Conservation (phyloP, 1,284 basidiomycete genomes). For the Somion occarium region DNA sequence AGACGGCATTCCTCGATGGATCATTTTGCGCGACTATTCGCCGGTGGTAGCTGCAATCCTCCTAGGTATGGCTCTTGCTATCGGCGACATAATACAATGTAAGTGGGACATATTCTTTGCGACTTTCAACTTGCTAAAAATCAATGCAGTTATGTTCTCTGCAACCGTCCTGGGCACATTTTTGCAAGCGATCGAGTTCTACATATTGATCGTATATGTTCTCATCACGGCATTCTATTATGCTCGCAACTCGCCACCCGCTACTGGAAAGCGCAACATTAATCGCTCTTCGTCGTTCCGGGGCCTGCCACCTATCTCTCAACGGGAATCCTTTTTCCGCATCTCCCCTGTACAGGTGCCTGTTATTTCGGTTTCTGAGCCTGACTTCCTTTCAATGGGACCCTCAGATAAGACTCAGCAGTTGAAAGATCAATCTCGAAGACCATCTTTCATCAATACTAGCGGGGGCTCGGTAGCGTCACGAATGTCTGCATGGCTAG, state of each 20-base stretch:
- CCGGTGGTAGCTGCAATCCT: conserved; percentile 48
- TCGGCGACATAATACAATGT: conserved; percentile 59
- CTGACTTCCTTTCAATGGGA: conserved; percentile 15
- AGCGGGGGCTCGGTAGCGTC: background rate
- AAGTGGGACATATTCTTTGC: conserved; percentile 26
- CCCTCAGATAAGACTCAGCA: conserved; percentile 6
- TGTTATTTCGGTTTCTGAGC: conserved; percentile 13
- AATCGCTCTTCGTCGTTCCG: conserved; percentile 24
- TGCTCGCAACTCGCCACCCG: conserved; percentile 19
- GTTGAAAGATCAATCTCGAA: background rate
- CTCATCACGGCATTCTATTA: conserved; percentile 49
- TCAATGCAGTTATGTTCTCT: conserved; percentile 53
- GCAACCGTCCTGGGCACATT: conserved; percentile 69
- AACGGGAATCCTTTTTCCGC: conserved; percentile 24
- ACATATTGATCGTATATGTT: conserved; percentile 53
- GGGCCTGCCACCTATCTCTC: conserved; percentile 20
- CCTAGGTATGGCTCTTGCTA: conserved; percentile 47
- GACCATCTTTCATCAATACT: background rate
- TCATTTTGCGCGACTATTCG: conserved; percentile 44
- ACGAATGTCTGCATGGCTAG: conserved; percentile 20
- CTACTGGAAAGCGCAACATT: conserved; percentile 10
- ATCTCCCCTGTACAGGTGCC: conserved; percentile 26
- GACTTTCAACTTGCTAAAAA: conserved; percentile 1
- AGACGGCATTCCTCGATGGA: conserved; percentile 34
- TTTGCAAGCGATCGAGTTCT: conserved; percentile 63